phyloP scores from a whole-genome alignment of 2,329 filamentous ascomycete genomes.

The Epichloe uncinata region DNA sequence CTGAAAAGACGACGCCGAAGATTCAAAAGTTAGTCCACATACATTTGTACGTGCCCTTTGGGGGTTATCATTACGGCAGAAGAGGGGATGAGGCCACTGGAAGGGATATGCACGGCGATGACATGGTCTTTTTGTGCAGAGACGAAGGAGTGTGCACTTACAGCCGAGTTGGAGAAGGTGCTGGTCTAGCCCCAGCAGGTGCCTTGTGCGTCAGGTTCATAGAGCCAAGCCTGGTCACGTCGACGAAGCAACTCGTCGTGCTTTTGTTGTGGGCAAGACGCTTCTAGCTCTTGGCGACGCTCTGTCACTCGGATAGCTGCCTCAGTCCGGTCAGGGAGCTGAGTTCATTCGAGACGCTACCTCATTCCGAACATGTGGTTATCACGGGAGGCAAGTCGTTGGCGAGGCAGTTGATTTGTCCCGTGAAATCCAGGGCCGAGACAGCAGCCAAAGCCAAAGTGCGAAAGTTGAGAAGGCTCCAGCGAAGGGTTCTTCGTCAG shows the following conservation, averaged over 20 bases:
- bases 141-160: constrained; percentile 21
- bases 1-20: neutral
- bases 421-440: neutral
- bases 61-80: neutral
- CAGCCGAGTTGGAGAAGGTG: constrained; percentile 41
- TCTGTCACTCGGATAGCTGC: constrained; percentile 13
- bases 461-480: neutral
- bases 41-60: neutral
- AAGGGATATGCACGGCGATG: no score
- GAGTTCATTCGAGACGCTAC: constrained; percentile 41
- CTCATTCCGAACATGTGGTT: constrained; percentile 35
- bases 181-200: constrained; percentile 46
- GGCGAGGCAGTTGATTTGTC: neutral
- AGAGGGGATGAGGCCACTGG: no score
- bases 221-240: constrained; percentile 11
- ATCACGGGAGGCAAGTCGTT: constrained; percentile 3
- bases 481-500: neutral
- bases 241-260: constrained; percentile 10
- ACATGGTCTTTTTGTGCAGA: no score
- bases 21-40: neutral
- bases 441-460: neutral
- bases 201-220: constrained; percentile 35
- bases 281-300: constrained; percentile 12
- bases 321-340: constrained; percentile 50
- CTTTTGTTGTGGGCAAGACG: constrained; percentile 11